Conservation (phyloP, 2,329 filamentous ascomycete species). For the Fusarium sp. region DNA sequence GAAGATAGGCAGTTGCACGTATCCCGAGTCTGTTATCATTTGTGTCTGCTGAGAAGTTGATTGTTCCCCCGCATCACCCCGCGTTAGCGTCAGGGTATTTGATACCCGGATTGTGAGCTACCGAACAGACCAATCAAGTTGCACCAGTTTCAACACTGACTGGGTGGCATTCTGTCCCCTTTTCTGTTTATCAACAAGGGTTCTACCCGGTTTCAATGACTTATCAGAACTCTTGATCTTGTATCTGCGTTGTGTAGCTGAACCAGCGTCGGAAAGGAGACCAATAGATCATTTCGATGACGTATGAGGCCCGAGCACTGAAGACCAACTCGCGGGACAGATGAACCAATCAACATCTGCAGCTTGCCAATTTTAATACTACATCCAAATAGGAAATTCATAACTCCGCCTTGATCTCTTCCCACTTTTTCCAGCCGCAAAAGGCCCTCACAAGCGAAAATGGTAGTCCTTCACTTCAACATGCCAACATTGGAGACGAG, state of each 20-base stretch:
- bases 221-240: neutral
- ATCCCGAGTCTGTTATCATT: neutral
- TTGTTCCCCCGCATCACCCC: neutral
- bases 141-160: fast-evolving
- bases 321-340: neutral
- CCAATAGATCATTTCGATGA: neutral
- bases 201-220: neutral
- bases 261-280: neutral
- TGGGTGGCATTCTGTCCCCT: neutral
- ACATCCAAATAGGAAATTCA: neutral
- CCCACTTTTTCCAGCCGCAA: neutral
- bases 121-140: neutral
- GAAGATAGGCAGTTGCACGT: neutral
- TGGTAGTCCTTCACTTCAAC: neutral
- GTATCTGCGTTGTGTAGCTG: neutral
- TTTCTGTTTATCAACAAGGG: neutral
- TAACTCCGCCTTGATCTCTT: neutral
- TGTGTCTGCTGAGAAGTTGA: neutral
- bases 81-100: neutral
- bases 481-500: neutral
- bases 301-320: neutral
- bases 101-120: neutral
- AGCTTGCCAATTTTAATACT: neutral
- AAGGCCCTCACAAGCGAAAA: neutral
- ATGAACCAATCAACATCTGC: neutral